Evolutionary conservation across 495 filamentous ascomycete species (phyloP), one percentile per base, ranked within the genome.

Genomic region (Talaromyces proteolyticus): DNA sequence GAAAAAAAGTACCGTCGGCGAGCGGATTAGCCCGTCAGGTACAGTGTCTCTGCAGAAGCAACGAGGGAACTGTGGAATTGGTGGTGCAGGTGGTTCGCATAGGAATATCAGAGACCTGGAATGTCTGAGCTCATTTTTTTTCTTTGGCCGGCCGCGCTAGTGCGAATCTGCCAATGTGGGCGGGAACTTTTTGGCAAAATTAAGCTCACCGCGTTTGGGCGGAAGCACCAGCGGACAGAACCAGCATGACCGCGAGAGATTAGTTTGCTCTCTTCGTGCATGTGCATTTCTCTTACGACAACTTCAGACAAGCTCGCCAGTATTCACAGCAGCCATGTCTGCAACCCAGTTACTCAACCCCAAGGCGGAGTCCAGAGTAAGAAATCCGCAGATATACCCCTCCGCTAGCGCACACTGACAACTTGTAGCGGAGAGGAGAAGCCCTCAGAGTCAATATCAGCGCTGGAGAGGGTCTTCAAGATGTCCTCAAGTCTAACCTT

Each of bases 291-390:
- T 53, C 50, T 36, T 53, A 20, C 60, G 51, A 16, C 14, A 17
- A 40, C 36, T n/a, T 42, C 19, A 25, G 37, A 16, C 34, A 41
- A 19, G 47, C 24, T 14, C 19, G 7, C 23, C 17, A 11, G 55
- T 62, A 60, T 45, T 42, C 48, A 25, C 44, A 50, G 58, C 64
- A 62, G 59, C 66, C 46, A 75, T 75, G 72, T 75, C 71, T 61
- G 93, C 93, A 52, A 91, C 93, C 47, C 92, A 96, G 77, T 81
- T 98, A 60, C 84, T 98, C 20, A 98, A 98, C 66, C 92, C 92
- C 26, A 97, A 97, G 73, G 93, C 93, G 59, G 93, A 98, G 74
- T 95, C 90, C 41, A 82, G 95, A 69, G 91, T 94, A 74, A 58
- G 85, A 34, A 45, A 44, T 59, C 42, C 42, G 55, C 47, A 54